Conservation (phyloP, 441 rosid genomes). For the Raphanus hybrid region DNA sequence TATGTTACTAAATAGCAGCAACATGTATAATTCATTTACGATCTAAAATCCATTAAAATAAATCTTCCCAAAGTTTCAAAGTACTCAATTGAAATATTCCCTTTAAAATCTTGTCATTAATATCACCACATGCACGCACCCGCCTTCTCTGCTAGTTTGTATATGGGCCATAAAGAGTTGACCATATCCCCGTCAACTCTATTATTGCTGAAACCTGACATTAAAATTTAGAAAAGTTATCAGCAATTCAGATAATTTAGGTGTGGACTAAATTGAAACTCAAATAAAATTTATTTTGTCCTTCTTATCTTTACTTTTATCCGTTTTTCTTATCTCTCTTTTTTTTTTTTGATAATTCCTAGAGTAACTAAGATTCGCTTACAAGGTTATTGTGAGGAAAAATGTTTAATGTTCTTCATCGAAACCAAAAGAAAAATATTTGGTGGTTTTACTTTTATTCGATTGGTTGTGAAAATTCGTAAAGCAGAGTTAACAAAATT, state of each 20-base stretch:
- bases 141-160: constrained; percentile 2
- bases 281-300: not conserved
- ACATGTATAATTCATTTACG: not conserved
- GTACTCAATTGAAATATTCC: no score
- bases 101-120: not conserved
- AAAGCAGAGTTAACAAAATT: not conserved
- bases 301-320: not conserved
- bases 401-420: not conserved
- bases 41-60: not conserved
- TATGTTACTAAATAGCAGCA: not conserved
- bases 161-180: not conserved
- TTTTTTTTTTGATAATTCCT: not conserved
- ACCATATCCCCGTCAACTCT: constrained; percentile 3
- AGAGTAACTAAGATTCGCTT: not conserved
- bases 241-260: constrained; percentile 9
- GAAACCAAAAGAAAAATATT: not conserved
- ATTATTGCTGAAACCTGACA: constrained; percentile 21
- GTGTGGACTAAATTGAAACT: constrained; percentile 2
- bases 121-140: constrained; percentile 27
- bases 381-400: not conserved
- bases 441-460: not conserved
- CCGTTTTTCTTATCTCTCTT: not conserved
- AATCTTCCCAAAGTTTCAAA: not conserved
- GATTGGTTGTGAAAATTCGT: not conserved
- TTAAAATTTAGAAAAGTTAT: not conserved